Percentiles rank a stretch among this genome's conserved stretches.
Conservation (phyloP, 345 rosid species). For the Salix caprea region DNA sequence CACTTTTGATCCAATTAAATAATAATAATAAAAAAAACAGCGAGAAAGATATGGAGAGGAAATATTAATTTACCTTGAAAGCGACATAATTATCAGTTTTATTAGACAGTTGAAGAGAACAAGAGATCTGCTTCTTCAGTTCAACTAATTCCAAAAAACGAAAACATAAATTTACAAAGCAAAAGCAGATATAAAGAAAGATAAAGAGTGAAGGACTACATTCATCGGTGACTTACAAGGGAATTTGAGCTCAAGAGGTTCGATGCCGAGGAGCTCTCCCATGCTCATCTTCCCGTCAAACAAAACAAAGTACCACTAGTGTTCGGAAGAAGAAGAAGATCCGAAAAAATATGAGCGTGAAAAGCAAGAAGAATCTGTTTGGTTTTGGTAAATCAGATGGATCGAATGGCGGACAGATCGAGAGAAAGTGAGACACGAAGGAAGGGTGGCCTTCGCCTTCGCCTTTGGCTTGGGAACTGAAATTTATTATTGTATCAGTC, state of each 20-base stretch:
- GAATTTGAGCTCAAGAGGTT: constrained; percentile 74
- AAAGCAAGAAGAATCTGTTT: neutral
- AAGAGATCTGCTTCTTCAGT: constrained; percentile 86
- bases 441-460: neutral
- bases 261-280: constrained; percentile 69
- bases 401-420: constrained; percentile 1
- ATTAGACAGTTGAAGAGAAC: constrained; percentile 66
- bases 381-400: neutral
- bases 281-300: constrained; percentile 45
- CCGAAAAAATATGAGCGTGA: constrained; percentile 9
- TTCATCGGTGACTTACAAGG: constrained; percentile 39
- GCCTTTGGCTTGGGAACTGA: neutral
- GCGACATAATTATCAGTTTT: constrained; percentile 63
- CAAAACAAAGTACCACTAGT: neutral
- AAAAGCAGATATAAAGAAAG: constrained; percentile 3
- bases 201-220: neutral
- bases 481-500: neutral
- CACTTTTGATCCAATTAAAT: neutral
- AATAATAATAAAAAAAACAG: neutral
- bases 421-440: neutral
- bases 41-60: neutral
- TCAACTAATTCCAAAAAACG: constrained; percentile 44
- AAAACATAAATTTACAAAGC: constrained; percentile 2
- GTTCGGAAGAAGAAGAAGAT: constrained; percentile 9
- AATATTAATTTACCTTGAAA: constrained; percentile 51